Conservation (phyloP, 1,284 basidiomycete species). For the Agroathelia rolfsii region DNA sequence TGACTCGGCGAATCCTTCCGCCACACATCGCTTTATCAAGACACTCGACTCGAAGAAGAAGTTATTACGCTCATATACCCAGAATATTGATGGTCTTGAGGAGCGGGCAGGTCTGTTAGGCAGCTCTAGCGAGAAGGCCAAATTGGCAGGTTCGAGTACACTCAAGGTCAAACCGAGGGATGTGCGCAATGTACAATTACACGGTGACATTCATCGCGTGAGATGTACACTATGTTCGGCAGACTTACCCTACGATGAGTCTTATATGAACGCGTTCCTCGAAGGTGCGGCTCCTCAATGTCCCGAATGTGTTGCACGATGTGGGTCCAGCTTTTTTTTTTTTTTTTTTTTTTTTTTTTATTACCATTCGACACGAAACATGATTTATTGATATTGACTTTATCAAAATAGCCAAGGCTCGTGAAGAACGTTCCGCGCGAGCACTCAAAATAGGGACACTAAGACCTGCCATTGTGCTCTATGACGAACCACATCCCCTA, state of each 20-base stretch:
- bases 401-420: slow-evolving; percentile 49
- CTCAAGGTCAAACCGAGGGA: slow-evolving; percentile 54
- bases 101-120: slow-evolving; percentile 68
- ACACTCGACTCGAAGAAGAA: slow-evolving; percentile 79
- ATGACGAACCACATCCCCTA: slow-evolving; percentile 82
- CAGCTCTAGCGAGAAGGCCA: slow-evolving; percentile 45
- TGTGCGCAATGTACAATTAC: slow-evolving; percentile 82
- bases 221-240: slow-evolving; percentile 76
- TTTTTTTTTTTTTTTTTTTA: slow-evolving; percentile 7
- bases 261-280: slow-evolving; percentile 54
- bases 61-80: slow-evolving; percentile 84
- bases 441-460: slow-evolving; percentile 69
- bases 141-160: slow-evolving; percentile 48
- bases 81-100: slow-evolving; percentile 93
- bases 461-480: slow-evolving; percentile 83
- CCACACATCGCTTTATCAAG: slow-evolving; percentile 84
- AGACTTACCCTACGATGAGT: slow-evolving; percentile 57
- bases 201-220: slow-evolving; percentile 84
- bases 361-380: too few relatives aligned
- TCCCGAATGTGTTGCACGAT: slow-evolving; percentile 69
- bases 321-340: slow-evolving; percentile 38
- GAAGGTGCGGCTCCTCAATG: slow-evolving; percentile 70
- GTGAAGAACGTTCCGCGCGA: slow-evolving; percentile 73
- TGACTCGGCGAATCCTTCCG: slow-evolving; percentile 70
- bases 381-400: too few relatives aligned